Evolutionary conservation across 139 green algal genomes (phyloP), one percentile per base, ranked within the genome.

Genomic region (Picochlorum sp.): DNA sequence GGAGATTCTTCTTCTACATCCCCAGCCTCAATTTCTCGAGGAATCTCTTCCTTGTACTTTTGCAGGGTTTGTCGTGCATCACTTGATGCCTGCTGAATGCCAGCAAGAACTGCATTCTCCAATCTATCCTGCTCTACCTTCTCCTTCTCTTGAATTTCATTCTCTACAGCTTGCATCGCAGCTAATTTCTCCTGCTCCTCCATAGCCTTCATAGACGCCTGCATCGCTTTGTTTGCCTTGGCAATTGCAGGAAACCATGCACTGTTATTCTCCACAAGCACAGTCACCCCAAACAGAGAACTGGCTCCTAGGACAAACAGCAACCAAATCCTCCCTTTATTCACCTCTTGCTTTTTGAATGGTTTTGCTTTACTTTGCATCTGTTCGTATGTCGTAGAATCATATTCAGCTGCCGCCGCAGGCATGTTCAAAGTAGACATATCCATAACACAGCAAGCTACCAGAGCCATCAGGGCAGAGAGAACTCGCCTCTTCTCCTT

Each of bases 241-340:
- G 62, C 58, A 54, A 94, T 92, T 23, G 87, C 87, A 4, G 87
- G 87, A 58, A 94, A 94, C 54, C 74, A 80, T 2, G 21, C 37
- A 2, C 66, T 61, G 11, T 89, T 89, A 63, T 90, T 92, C 51
- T 94, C 87, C 16, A 79, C 54, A 32, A 84, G 28, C 13, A 93
- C 37, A 9, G 84, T 86, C 5, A 46, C n/a, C 6, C 64, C 69
- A 59, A 92, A 94, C 3, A 94, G 61, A 3, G 64, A 65, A 0
- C 71, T 76, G 2, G 84, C 86, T 7, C 84, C 79, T 7, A 83
- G 72, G 4, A 87, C 68, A 50, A 89, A 80, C 3, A 88, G 38
- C 5, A 77, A 49, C 84, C 85, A 91, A 8, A 92, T 64, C 23
- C 77, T 74, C 0, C 62, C 58, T 73, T 92, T 94, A 61, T 92